These are phyloP conservation scores for Paspalum vaginatum DNA, from an alignment of 176 grass and related monocot genomes.

Conservation along the genomic window DNA sequence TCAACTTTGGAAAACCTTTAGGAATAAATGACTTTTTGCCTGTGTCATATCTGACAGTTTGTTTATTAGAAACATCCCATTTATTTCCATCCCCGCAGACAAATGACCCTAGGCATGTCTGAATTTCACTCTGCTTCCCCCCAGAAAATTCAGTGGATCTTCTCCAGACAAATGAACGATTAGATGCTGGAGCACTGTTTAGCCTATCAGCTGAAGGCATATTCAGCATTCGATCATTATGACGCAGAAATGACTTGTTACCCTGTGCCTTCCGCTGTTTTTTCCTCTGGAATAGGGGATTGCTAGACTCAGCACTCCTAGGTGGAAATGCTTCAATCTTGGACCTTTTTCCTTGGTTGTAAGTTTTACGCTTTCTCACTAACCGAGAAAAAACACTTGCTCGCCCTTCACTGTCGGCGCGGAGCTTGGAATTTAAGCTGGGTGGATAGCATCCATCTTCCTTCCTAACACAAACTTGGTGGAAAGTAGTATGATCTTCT, in stretches of 20 bases:
- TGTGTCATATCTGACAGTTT: conserved; percentile 26
- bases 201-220: conserved; percentile 17
- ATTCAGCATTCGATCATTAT: conserved; percentile 9
- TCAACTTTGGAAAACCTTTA: conserved; percentile 30
- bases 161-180: conserved; percentile 35
- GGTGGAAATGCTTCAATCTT: conserved; percentile 39
- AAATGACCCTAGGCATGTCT: conserved; percentile 11
- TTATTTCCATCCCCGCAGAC: conserved; percentile 20
- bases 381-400: conserved; percentile 61
- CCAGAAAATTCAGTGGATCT: conserved; percentile 31
- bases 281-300: conserved; percentile 26
- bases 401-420: conserved; percentile 46
- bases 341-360: conserved; percentile 30
- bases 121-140: conserved; percentile 27
- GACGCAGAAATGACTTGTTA: conserved; percentile 28
- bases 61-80: conserved; percentile 28
- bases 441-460: conserved; percentile 37
- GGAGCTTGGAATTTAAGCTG: conserved; percentile 41
- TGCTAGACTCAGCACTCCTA: conserved; percentile 31
- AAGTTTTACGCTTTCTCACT: conserved; percentile 15
- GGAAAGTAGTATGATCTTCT: conserved; percentile 36
- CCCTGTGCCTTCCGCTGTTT: conserved; percentile 24
- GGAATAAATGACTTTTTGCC: conserved; percentile 30
- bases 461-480: conserved; percentile 24
- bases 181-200: conserved; percentile 27